Percentiles rank a stretch among this genome's conserved stretches.
These are phyloP conservation scores for Mycena alexandri DNA, from an alignment of 768 basidiomycete genomes.

Conservation along the genomic window DNA sequence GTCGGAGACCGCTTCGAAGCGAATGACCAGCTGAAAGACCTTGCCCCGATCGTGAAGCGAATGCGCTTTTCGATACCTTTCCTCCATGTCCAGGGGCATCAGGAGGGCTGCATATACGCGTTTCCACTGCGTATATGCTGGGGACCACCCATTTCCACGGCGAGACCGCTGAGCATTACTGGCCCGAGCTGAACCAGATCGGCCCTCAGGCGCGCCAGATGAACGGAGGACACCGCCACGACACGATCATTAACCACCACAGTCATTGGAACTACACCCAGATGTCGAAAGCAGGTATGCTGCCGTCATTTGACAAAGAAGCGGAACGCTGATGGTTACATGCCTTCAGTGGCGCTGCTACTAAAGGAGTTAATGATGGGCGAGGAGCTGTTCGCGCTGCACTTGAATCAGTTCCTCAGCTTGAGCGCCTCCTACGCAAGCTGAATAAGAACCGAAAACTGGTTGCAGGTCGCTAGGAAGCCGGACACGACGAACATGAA, in stretches of 20 bases:
- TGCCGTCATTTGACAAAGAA: neutral
- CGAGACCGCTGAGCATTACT: constrained; percentile 23
- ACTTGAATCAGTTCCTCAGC: neutral
- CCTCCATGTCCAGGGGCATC: constrained; percentile 39
- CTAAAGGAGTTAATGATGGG: neutral
- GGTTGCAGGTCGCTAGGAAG: neutral
- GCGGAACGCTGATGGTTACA: neutral
- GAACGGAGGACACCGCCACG: constrained; percentile 39
- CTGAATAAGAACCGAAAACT: neutral
- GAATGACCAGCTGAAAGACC: constrained; percentile 17
- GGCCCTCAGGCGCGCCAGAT: constrained; percentile 38
- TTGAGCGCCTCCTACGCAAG: neutral
- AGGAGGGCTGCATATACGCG: constrained; percentile 34
- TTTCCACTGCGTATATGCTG: constrained; percentile 35
- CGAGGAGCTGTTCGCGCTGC: neutral
- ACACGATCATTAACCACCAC: constrained; percentile 37
- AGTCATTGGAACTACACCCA: constrained; percentile 41
- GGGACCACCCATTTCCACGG: constrained; percentile 39
- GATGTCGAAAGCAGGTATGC: constrained; percentile 3
- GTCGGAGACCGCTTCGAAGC: constrained; percentile 27
- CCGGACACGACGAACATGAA: neutral
- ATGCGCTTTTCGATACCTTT: constrained; percentile 35
- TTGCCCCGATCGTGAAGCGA: constrained; percentile 19
- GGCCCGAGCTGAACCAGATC: constrained; percentile 19
- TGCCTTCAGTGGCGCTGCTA: neutral